Base-by-base conservation (phyloP, 108 stramenopile genomes). In the Cyclotella sp. region DNA sequence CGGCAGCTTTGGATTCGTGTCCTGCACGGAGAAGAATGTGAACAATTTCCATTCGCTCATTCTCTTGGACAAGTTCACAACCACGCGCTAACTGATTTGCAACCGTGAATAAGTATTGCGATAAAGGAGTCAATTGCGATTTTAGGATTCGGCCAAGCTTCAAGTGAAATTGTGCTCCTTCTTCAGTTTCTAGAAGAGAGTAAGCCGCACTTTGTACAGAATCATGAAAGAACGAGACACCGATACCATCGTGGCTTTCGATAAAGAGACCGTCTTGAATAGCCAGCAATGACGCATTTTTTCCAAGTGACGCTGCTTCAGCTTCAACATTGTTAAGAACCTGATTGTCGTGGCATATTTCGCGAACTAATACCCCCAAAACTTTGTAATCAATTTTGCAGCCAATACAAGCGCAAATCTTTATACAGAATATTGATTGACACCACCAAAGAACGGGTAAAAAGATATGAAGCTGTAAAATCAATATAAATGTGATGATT, bases 381-480 rank as follows among this genome's bases (percentile, higher is more conserved):
- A 68, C 11, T 7, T 52, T 26, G 30, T 34, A 46, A 40, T 52
- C 52, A 19, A 68, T 40, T 9, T 29, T 54, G 9, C 29, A 68
- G 16, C 68, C 68, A 3, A 68, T 52, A 46, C 52, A 68, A 22
- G 68, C 49, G 19, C 68, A 68, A 1, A 68, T 68, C 52, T 68
- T 2, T 5, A 34, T 6, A 34, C 6, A 5, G 34, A 34, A 6
- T 34, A 34, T 5, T 2, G 34, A 34, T 34, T 34, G 4, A 34
- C 2, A 34, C 34, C 34, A 34, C 6, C 34, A 34, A 6, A 2
- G 34, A 34, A 34, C 2, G 34, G 34, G 34, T 34, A 34, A 34
- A 34, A 34, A 34, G n/a, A n/a, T 6, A 34, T 34, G 34, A 34
- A 34, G 2, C 2, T 34, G 34, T 34, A 6, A 34, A 34, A 34